phyloP scores from a whole-genome alignment of 1,284 basidiomycete genomes.

The Rhizopogon hawkerae region DNA sequence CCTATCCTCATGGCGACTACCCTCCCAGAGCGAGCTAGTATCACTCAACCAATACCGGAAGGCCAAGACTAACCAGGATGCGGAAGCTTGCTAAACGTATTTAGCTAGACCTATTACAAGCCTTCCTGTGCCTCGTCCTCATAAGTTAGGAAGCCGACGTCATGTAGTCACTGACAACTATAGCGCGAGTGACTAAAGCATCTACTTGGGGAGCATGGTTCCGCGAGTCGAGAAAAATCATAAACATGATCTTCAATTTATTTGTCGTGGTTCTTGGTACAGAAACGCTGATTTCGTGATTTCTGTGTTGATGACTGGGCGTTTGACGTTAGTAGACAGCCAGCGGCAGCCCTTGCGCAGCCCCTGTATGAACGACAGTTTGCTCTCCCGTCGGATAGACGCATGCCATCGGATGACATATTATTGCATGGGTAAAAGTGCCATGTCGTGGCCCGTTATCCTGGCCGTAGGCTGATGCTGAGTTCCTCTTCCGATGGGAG shows the following conservation, averaged over 20 bases:
- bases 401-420: neutral
- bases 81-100: neutral
- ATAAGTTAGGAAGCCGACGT: no score
- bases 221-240: no score
- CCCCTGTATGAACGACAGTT: no score
- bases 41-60: slow-evolving; percentile 17
- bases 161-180: no score
- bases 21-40: slow-evolving; percentile 20
- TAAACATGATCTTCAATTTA: no score
- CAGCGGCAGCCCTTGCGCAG: neutral
- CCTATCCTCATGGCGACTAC: slow-evolving; percentile 34
- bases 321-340: neutral
- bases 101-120: no score
- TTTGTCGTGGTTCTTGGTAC: neutral
- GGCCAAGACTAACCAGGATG: neutral
- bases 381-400: neutral
- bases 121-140: neutral
- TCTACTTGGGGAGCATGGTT: no score
- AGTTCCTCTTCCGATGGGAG: neutral
- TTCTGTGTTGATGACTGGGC: neutral
- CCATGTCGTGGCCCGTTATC: neutral
- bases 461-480: neutral
- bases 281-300: neutral
- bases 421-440: neutral
- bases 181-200: no score